Conservation (phyloP, 1,139 yeast species). For the Yamadazyma epiphylla region DNA sequence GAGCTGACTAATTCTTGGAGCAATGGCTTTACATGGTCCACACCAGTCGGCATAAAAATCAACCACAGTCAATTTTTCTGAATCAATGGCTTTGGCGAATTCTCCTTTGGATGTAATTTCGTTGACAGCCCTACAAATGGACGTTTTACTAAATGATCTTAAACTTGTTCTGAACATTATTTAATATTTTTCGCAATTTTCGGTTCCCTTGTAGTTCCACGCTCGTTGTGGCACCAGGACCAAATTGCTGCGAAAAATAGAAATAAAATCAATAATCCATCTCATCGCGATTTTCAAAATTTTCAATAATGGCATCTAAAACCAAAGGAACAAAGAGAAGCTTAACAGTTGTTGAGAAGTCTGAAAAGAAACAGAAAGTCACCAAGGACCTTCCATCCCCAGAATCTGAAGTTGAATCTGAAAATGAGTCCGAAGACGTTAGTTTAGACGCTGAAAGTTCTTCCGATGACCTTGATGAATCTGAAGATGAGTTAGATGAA, state of each 20-base stretch:
- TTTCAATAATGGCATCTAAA: conserved; percentile 18
- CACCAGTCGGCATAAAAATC: conserved; percentile 48
- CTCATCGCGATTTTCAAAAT: conserved; percentile 2
- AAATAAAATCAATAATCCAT: conserved; percentile 1
- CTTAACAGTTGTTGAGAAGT: conserved; percentile 5
- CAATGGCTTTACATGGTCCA: conserved; percentile 44
- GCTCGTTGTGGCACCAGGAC: no score
- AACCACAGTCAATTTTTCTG: conserved; percentile 30
- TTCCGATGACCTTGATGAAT: conserved; percentile 7
- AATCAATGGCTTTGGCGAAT: conserved; percentile 15
- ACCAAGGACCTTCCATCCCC: conserved; percentile 1
- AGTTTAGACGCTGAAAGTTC: not conserved
- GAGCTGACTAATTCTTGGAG: conserved; percentile 34
- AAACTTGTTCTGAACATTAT: not conserved
- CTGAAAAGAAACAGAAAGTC: conserved; percentile 1
- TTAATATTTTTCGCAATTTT: no score
- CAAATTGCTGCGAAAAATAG: no score
- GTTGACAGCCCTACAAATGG: conserved; percentile 14
- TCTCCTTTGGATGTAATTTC: conserved; percentile 16
- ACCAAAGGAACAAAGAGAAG: conserved; percentile 35
- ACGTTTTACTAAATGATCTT: conserved; percentile 6
- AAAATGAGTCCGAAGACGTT: not conserved
- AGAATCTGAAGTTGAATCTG: conserved; percentile 1
- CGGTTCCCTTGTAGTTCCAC: no score
- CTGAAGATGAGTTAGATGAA: conserved; percentile 17